phyloP scores from a whole-genome alignment of 1,139 yeast species.

The Yarrowia galli region DNA sequence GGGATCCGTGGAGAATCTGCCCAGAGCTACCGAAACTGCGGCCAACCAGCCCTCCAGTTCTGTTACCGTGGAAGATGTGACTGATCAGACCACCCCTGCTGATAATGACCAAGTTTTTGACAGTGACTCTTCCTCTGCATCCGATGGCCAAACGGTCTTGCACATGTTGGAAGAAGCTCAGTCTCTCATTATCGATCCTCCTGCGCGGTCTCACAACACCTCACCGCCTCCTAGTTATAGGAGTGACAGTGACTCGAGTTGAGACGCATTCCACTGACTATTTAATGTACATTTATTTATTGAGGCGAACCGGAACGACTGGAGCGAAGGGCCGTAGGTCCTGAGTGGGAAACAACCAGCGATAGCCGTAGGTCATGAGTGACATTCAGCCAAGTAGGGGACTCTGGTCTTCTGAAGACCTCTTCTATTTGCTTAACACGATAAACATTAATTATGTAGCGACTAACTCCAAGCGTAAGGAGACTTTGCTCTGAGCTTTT shows the following conservation, averaged over 20 bases:
- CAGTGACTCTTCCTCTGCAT: not conserved
- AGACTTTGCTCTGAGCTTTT: conserved; percentile 61
- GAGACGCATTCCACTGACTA: conserved; percentile 25
- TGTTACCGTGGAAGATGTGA: conserved; percentile 17
- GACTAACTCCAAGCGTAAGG: conserved; percentile 50
- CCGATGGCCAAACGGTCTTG: conserved; percentile 11
- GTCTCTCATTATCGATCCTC: conserved; percentile 34
- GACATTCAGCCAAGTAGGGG: no score
- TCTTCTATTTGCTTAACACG: no score
- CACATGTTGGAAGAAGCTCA: conserved; percentile 29
- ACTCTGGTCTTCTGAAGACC: no score
- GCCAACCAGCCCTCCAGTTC: conserved; percentile 14
- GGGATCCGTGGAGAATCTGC: conserved; percentile 10
- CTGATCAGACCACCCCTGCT: not conserved
- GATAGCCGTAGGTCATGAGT: not conserved
- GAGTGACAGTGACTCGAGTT: conserved; percentile 27
- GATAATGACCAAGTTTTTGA: not conserved
- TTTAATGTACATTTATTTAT: conserved; percentile 35
- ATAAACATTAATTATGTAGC: no score
- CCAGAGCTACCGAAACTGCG: not conserved
- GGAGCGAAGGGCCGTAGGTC: not conserved
- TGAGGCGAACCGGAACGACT: not conserved
- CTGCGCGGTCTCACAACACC: conserved; percentile 27
- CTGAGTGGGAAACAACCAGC: not conserved
- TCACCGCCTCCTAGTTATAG: conserved; percentile 30